Base-by-base conservation (phyloP, 2,329 filamentous ascomycete genomes). In the Colletotrichum sp. region DNA sequence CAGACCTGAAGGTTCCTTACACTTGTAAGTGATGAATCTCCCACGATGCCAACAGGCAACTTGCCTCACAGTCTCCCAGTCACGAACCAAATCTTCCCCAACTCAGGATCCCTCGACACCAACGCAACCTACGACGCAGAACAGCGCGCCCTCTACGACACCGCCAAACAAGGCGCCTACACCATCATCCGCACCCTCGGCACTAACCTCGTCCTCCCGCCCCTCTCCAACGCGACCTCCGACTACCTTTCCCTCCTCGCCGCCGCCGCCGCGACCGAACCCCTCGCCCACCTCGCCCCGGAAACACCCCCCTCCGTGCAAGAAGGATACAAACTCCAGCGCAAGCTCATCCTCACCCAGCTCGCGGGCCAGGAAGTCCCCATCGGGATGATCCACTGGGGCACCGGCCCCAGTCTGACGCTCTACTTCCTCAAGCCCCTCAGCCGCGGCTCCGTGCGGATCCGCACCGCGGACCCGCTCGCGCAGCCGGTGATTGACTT, bases 391-490 rank as follows among this genome's bases (percentile, higher is more conserved):
- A 79, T 84, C 48, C 82, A 85, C 68, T 85, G 81, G 80, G 79
- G 81, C 66, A 82, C 81, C 76, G 77, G 78, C 9, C 71, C 80
- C 30, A 77, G 81, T n/a, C 79, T 79, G 13, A 69, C 82, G 5
- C 80, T 86, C 30, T 82, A 83, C 74, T 79, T 83, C 61, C 79
- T 83, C 69, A 83, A 85, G 73, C 84, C 85, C 2, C 80, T 86
- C 32, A 84, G 82, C 69, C 81, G 85, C n/a, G 85, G 86, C 14
- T 83, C 82, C 28, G 82, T 87, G 66, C 81, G 80, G 43, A 83
- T 87, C 59, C 81, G 84, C 79, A 77, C 81, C 1, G 79, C 78
- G 1, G 80, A 86, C 76, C 84, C 84, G 18, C 78, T 80, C 5
- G 79, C 71, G 10, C 78, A 80, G 48, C 85, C 85, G 2, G 70